A percentile compares a stretch with the other conserved stretches of the same genome.
phyloP scores from a whole-genome alignment of 805 yeast species.

The Kuraishia hungarica region DNA sequence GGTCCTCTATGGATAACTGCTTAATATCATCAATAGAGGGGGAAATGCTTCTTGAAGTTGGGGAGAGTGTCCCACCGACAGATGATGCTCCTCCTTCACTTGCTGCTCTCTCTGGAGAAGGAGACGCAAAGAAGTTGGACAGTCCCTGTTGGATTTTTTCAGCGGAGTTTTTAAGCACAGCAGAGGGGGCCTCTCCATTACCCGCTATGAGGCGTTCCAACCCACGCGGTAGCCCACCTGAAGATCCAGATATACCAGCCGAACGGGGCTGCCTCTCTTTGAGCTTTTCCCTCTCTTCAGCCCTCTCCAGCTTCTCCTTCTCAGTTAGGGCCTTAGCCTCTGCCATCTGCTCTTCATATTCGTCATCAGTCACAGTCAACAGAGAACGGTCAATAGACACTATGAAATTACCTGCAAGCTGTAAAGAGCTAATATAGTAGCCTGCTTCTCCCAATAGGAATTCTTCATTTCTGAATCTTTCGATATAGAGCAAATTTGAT shows the following conservation, averaged over 20 bases:
- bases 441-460: constrained; percentile 83
- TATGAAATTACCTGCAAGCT: constrained; percentile 80
- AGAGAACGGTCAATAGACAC: constrained; percentile 47
- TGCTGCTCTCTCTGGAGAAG: constrained; percentile 5
- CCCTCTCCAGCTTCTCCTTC: constrained; percentile 16
- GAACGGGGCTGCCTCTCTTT: constrained; percentile 6
- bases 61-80: background rate
- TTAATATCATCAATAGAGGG: constrained; percentile 17
- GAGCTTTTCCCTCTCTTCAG: constrained; percentile 5
- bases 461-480: constrained; percentile 68
- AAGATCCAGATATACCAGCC: background rate
- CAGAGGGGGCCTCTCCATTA: constrained; percentile 20
- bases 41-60: constrained; percentile 2
- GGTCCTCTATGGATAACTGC: constrained; percentile 21
- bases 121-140: constrained; percentile 16
- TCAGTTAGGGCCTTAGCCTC: constrained; percentile 29
- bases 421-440: constrained; percentile 83
- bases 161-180: constrained; percentile 26
- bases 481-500: constrained; percentile 79
- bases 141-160: constrained; percentile 26
- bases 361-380: constrained; percentile 54
- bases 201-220: constrained; percentile 4
- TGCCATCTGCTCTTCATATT: constrained; percentile 42
- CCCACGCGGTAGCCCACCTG: constrained; percentile 7
- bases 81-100: background rate